These are phyloP conservation scores for Diplodia corticola DNA, from an alignment of 2,329 filamentous ascomycete genomes.

Conservation along the genomic window DNA sequence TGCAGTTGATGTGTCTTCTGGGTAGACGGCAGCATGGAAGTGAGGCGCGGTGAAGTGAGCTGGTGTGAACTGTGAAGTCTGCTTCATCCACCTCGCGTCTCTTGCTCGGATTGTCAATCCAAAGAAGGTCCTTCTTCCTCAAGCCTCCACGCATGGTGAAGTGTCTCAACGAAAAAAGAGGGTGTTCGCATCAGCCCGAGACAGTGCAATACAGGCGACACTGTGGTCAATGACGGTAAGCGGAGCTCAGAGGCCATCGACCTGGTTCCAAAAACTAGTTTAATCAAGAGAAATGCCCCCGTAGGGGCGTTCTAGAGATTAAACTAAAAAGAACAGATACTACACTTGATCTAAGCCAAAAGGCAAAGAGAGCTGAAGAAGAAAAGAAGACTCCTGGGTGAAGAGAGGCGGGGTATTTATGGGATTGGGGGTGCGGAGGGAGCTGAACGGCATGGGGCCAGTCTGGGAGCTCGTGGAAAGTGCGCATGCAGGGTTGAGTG, in stretches of 20 bases:
- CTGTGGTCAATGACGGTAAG: conserved; percentile 63
- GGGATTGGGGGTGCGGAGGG: background rate
- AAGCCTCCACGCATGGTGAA: conserved; percentile 6
- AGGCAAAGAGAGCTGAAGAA: conserved; percentile 12
- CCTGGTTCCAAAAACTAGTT: conserved; percentile 62
- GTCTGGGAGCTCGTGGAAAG: background rate
- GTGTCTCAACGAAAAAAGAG: conserved; percentile 7
- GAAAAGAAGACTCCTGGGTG: background rate
- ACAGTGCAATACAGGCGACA: conserved; percentile 77
- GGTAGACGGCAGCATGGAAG: no score
- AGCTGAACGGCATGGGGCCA: background rate
- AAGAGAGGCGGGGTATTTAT: background rate
- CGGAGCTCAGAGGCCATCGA: conserved; percentile 68
- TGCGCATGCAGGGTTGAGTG: background rate
- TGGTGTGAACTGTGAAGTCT: background rate
- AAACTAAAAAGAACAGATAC: conserved; percentile 19
- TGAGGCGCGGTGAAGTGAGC: no score
- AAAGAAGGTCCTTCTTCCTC: background rate
- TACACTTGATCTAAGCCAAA: conserved; percentile 20
- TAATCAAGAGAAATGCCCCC: conserved; percentile 1
- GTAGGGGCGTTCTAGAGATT: conserved; percentile 9
- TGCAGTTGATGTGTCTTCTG: no score
- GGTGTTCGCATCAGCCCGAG: conserved; percentile 66
- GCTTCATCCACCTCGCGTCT: background rate
- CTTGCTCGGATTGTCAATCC: no score